phyloP scores from a whole-genome alignment of 140 eudicot genomes.

The Senecio squalidus region DNA sequence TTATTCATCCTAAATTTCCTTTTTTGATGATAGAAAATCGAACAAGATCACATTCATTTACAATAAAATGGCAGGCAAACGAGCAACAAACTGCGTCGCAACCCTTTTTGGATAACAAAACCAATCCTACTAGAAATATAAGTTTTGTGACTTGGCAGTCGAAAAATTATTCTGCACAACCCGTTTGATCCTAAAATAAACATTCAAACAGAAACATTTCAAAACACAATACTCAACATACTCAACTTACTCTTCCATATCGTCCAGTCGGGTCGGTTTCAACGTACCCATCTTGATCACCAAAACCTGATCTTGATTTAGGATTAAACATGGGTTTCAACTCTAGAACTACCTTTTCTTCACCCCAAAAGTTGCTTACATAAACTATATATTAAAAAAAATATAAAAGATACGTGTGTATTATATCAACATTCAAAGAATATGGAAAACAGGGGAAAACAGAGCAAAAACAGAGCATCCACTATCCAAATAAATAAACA shows the following conservation, averaged over 20 bases:
- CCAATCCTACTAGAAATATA: too few species aligned
- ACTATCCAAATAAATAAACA: conserved; percentile 1
- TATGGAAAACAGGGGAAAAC: conserved; percentile 24
- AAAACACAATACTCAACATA: conserved; percentile 10
- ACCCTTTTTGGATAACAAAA: too few species aligned
- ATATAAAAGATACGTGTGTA: conserved; percentile 24
- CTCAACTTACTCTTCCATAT: conserved; percentile 62
- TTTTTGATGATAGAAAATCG: neutral
- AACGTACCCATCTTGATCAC: conserved; percentile 39
- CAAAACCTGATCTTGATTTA: conserved; percentile 21
- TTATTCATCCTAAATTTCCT: too few species aligned
- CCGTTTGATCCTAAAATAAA: neutral
- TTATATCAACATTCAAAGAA: conserved; percentile 6
- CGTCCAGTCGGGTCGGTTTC: conserved; percentile 85
- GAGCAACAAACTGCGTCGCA: too few species aligned
- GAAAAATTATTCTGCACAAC: neutral
- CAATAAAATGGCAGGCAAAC: too few species aligned
- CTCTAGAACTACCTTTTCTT: neutral
- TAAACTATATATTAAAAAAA: conserved; percentile 6
- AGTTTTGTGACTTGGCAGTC: neutral
- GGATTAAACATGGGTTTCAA: conserved; percentile 35
- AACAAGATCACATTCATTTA: neutral
- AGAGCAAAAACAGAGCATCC: conserved; percentile 12
- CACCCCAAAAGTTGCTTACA: conserved; percentile 28
- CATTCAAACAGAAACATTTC: neutral